Evolutionary conservation across 1,139 yeast species (phyloP), one percentile per base, ranked within the genome.

Genomic region (Suhomyces atakaporum): DNA sequence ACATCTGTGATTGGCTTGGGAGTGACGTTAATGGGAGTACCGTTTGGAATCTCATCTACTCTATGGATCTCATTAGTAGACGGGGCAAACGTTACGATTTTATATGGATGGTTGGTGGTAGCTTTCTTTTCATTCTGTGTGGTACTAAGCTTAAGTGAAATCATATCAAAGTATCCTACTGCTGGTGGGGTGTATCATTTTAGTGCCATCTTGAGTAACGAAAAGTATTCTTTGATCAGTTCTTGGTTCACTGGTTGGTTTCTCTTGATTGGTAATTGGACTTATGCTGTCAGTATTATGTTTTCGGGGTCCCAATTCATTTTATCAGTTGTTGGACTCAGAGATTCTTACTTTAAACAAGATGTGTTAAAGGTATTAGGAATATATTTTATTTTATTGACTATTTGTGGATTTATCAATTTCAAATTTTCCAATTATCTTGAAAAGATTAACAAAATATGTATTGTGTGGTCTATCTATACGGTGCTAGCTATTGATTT

Each of bases 241-340:
- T 79, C 87, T 5, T 84, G 90, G 89, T 77, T 75, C 50, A 82
- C 87, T 0, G 92, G 92, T 0, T 84, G 90, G 85, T 73, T 80
- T 44, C 62, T 83, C 35, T 64, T 84, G 18, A 70, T 84, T 16
- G 92, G 94, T 1, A 83, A 81, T 50, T 79, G 89, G 85, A 75
- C 87, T 2, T 83, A 81, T 74, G 79, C 84, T 38, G 78, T 82
- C 5, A 79, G 87, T 44, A 80, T 82, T 39, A 72, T 84, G 38
- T 84, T 81, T 60, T 81, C 86, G 1, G 94, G 90, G 1, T 74
- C 89, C 1, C 89, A 83, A 51, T 79, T 84, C 49, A 74, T 83
- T 10, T 62, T 84, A 6, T 77, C 86, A 2, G 71, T 83, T 20
- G 70, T 82, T 42, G 84, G 88, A 0, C 66, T 84, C 45, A 68